These are phyloP conservation scores for Pogostemon cablin DNA, from an alignment of 257 asterid genomes.

Conservation along the genomic window DNA sequence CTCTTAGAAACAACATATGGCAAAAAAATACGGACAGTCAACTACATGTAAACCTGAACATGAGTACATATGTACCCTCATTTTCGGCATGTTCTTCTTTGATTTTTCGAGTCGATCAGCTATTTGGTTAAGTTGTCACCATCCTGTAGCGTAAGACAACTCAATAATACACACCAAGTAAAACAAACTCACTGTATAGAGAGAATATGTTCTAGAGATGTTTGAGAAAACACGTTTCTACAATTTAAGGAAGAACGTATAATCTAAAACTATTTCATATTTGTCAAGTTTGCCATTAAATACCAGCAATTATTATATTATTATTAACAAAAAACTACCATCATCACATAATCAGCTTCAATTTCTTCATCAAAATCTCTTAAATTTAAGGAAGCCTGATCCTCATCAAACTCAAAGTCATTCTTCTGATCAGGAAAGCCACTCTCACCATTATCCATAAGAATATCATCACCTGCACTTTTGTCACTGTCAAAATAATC, in stretches of 20 bases:
- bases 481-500: constrained; percentile 67
- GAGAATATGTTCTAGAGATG: too few species aligned
- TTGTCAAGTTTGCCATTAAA: not conserved
- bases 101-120: constrained; percentile 77
- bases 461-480: constrained; percentile 73
- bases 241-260: too few species aligned
- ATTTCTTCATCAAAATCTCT: constrained; percentile 80
- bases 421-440: constrained; percentile 47
- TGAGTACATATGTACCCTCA: constrained; percentile 55
- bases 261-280: too few species aligned
- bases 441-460: constrained; percentile 63
- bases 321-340: constrained; percentile 52
- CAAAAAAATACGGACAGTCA: not conserved
- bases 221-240: too few species aligned
- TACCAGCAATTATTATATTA: not conserved
- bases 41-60: constrained; percentile 21
- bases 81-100: constrained; percentile 92
- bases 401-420: constrained; percentile 41
- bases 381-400: constrained; percentile 44
- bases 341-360: constrained; percentile 71
- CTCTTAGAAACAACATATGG: constrained; percentile 9
- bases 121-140: constrained; percentile 67
- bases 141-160: constrained; percentile 54
- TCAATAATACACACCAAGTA: too few species aligned
- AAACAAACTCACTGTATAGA: too few species aligned